Percentiles rank a stretch among this genome's conserved stretches.
Evolutionary conservation across 805 yeast species (phyloP).

Genomic region (Clavispora santaluciae): DNA sequence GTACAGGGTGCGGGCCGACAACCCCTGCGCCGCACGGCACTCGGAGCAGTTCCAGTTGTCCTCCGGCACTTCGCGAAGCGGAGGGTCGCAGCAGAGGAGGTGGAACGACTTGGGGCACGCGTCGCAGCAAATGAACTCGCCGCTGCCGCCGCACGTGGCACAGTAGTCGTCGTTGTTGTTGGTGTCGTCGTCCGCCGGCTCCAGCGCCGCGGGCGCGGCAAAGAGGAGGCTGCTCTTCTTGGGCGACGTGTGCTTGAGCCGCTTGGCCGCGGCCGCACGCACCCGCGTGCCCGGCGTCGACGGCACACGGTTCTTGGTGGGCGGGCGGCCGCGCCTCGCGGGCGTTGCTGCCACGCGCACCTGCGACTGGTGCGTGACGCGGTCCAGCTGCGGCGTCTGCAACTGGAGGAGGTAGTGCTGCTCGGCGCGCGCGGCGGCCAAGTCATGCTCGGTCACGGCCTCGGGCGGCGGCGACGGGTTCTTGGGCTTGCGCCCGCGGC

Average conservation of each 20-base stretch:
- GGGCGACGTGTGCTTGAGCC: constrained; percentile 31
- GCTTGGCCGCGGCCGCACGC: constrained; percentile 7
- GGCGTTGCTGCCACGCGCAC: constrained; percentile 8
- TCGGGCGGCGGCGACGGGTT: constrained; percentile 9
- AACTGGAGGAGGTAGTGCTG: constrained; percentile 9
- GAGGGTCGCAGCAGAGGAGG: constrained; percentile 88
- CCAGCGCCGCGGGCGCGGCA: constrained; percentile 13
- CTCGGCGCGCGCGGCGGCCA: constrained; percentile 10
- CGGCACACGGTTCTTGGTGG: constrained; percentile 11
- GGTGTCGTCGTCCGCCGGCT: constrained; percentile 10
- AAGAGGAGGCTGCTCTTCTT: constrained; percentile 25
- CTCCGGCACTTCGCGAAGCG: constrained; percentile 77
- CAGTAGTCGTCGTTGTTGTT: constrained; percentile 79
- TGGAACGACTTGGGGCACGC: constrained; percentile 90
- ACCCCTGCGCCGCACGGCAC: constrained; percentile 49
- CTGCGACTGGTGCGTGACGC: constrained; percentile 10
- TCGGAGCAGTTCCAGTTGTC: constrained; percentile 88
- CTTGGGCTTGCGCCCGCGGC: constrained; percentile 21
- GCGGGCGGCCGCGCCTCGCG: constrained; percentile 3
- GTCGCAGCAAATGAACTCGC: constrained; percentile 90
- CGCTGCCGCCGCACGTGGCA: constrained; percentile 84
- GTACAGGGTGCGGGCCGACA: constrained; percentile 18
- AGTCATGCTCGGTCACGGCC: constrained; percentile 14
- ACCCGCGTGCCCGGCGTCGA: constrained; percentile 5
- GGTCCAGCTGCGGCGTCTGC: constrained; percentile 14